phyloP scores from a whole-genome alignment of 2,329 filamentous ascomycete genomes.

The Colletotrichum plurivorum region DNA sequence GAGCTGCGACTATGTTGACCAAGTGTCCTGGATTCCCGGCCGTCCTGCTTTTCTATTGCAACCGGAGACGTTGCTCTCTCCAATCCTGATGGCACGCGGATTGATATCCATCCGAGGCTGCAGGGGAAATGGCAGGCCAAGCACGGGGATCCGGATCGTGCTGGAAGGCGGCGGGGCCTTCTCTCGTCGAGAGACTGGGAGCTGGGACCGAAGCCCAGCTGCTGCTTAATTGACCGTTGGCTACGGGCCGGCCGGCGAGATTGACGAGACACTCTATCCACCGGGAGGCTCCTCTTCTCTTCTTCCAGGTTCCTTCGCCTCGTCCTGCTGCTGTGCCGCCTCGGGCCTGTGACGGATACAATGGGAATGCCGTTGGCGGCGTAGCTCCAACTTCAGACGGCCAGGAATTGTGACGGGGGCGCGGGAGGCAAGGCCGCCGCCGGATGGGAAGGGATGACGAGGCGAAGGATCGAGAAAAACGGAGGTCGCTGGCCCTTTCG shows the following conservation, averaged over 20 bases:
- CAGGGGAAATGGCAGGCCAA: constrained; percentile 20
- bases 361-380: not conserved
- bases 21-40: not conserved
- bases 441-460: not conserved
- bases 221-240: not conserved
- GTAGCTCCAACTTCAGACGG: constrained; percentile 18
- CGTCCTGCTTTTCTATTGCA: not conserved
- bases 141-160: constrained; percentile 21
- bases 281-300: not conserved
- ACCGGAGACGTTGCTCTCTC: not conserved
- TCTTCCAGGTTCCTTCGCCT: not conserved
- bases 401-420: constrained; percentile 3
- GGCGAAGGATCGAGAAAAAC: constrained; percentile 3
- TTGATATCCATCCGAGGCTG: not conserved
- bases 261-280: constrained; percentile 14
- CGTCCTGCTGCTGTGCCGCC: constrained; percentile 13
- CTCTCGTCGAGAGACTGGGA: not conserved
- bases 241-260: constrained; percentile 16
- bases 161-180: not conserved
- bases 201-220: constrained; percentile 5
- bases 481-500: not conserved
- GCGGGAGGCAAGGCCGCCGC: not conserved
- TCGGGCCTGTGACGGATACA: not conserved
- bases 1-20: not conserved
- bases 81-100: not conserved